Conservation (phyloP, 1,139 yeast species). For the Diutina rugosa region DNA sequence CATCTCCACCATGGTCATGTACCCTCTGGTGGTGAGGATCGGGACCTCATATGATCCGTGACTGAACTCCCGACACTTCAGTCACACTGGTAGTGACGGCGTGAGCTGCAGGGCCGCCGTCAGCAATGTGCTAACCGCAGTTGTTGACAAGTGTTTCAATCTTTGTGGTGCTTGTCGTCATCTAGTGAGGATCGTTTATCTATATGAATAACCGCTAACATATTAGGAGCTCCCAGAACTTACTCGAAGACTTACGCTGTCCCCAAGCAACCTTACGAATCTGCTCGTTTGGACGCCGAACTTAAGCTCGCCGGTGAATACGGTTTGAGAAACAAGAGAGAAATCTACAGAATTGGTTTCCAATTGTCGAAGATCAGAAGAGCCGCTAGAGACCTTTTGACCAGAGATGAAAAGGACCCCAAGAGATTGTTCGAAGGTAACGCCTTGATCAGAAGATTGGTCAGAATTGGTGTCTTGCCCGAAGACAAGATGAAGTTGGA, state of each 20-base stretch:
- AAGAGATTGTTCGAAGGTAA: slow-evolving; percentile 99
- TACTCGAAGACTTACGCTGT: slow-evolving; percentile 98
- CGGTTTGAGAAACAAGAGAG: slow-evolving; percentile 99
- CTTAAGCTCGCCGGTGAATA: slow-evolving; percentile 98
- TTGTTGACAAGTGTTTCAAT: background rate
- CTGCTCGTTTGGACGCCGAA: slow-evolving; percentile 98
- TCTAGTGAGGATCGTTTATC: slow-evolving; percentile 3
- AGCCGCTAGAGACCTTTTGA: slow-evolving; percentile 99
- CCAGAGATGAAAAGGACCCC: slow-evolving; percentile 99
- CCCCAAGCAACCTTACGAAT: slow-evolving; percentile 98
- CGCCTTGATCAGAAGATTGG: slow-evolving; percentile 97
- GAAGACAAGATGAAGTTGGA: slow-evolving; percentile 99
- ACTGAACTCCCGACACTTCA: slow-evolving; percentile 87
- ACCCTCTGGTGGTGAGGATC: background rate
- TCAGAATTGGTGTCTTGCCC: slow-evolving; percentile 95
- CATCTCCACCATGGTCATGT: background rate
- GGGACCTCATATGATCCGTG: slow-evolving; percentile 1
- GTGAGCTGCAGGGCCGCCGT: slow-evolving; percentile 2
- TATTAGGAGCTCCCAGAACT: slow-evolving; percentile 89
- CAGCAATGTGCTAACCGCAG: background rate
- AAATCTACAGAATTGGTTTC: slow-evolving; percentile 97
- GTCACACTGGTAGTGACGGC: slow-evolving; percentile 20
- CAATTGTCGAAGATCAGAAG: slow-evolving; percentile 99
- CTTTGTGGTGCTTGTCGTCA: background rate
- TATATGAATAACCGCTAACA: slow-evolving; percentile 14